Evolutionary conservation across 2,329 filamentous ascomycete genomes (phyloP).

Genomic region (Pseudocercospora pini-densiflorae): DNA sequence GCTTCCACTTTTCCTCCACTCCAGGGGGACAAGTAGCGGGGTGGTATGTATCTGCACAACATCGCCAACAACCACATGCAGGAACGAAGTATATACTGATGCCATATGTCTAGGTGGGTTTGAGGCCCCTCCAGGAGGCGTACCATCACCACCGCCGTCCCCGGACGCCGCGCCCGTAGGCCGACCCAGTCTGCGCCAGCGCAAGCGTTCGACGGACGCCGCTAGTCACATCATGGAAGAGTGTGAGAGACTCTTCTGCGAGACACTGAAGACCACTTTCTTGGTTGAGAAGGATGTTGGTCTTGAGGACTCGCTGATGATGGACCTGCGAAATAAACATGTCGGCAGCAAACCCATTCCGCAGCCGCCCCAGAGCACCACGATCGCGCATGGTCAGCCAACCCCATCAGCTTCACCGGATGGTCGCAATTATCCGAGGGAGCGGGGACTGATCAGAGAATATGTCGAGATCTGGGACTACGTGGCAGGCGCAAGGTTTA

Average conservation of each 20-base stretch:
- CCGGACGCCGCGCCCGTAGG: constrained; percentile 54
- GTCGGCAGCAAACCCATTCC: constrained; percentile 25
- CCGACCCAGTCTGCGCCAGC: constrained; percentile 34
- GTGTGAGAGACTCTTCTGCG: constrained; percentile 99
- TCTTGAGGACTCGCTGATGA: constrained; percentile 81
- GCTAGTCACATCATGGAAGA: constrained; percentile 96
- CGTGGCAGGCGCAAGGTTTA: constrained; percentile 81
- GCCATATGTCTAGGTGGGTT: constrained; percentile 75
- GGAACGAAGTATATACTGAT: constrained; percentile 17
- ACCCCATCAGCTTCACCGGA: constrained; percentile 43
- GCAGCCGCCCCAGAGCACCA: constrained; percentile 26
- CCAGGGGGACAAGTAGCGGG: constrained; percentile 69
- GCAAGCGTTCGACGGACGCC: constrained; percentile 75
- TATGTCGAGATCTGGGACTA: constrained; percentile 88
- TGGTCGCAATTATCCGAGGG: constrained; percentile 31
- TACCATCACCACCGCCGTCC: constrained; percentile 83
- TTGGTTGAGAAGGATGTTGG: constrained; percentile 88
- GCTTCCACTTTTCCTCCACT: constrained; percentile 97
- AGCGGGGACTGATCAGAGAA: constrained; percentile 52
- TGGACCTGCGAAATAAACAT: constrained; percentile 65
- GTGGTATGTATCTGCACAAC: constrained; percentile 29
- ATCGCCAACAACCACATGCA: neutral
- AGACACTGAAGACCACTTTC: constrained; percentile 91
- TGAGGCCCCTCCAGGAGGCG: constrained; percentile 82
- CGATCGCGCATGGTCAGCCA: constrained; percentile 38